A percentile compares a stretch with the other conserved stretches of the same genome.
These are phyloP conservation scores for Fomitopsis serialis DNA, from an alignment of 768 basidiomycete species.

Conservation along the genomic window DNA sequence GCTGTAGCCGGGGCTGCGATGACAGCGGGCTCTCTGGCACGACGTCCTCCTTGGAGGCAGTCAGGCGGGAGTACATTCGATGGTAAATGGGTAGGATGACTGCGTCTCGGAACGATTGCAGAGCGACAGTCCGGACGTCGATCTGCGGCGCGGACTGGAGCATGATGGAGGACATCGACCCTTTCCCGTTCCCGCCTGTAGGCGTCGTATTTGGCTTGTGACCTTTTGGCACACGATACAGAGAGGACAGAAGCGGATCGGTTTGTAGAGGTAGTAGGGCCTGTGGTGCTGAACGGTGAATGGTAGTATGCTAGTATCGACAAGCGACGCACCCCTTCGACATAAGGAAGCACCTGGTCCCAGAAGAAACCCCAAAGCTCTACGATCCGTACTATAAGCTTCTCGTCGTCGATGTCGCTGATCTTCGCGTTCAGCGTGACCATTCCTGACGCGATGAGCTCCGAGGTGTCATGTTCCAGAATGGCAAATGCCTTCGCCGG, in stretches of 20 bases:
- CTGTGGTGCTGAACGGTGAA: slow-evolving; percentile 21
- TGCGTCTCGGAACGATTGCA: slow-evolving; percentile 75
- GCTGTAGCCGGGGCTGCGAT: slow-evolving; percentile 68
- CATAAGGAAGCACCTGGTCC: slow-evolving; percentile 81
- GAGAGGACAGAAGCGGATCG: slow-evolving; percentile 57
- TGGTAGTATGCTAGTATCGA: slow-evolving; percentile 19
- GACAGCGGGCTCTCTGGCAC: slow-evolving; percentile 50
- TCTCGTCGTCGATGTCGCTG: slow-evolving; percentile 68
- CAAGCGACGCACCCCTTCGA: slow-evolving; percentile 70
- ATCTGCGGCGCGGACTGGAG: slow-evolving; percentile 46
- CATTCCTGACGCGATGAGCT: slow-evolving; percentile 86
- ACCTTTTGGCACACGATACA: slow-evolving; percentile 55
- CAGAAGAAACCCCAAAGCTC: slow-evolving; percentile 94
- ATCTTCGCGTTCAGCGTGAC: slow-evolving; percentile 87
- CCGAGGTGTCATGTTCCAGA: slow-evolving; percentile 74
- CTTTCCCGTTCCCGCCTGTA: slow-evolving; percentile 44
- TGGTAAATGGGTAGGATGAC: slow-evolving; percentile 64
- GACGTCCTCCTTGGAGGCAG: slow-evolving; percentile 49
- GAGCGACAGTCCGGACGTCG: slow-evolving; percentile 76
- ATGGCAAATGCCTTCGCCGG: slow-evolving; percentile 70
- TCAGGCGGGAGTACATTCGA: slow-evolving; percentile 52
- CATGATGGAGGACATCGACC: slow-evolving; percentile 28
- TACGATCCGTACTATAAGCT: slow-evolving; percentile 70
- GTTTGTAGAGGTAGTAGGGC: slow-evolving; percentile 58
- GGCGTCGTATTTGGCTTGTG: slow-evolving; percentile 45